These are phyloP conservation scores for Adansonia digitata DNA, from an alignment of 345 rosid genomes.

Conservation along the genomic window DNA sequence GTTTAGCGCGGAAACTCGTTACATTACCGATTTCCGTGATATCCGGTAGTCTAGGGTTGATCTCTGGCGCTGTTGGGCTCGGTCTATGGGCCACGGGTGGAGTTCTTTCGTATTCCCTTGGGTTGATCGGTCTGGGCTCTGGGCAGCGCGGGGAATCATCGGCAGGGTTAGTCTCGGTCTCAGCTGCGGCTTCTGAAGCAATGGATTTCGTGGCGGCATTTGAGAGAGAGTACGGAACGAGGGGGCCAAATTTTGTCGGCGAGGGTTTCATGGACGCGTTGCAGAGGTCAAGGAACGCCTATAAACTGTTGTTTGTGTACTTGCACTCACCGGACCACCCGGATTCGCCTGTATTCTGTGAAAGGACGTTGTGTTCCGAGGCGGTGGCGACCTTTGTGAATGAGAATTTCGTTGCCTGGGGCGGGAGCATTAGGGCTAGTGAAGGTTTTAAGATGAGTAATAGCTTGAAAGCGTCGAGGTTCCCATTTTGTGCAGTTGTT, in stretches of 20 bases:
- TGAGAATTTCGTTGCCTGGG: constrained; percentile 94
- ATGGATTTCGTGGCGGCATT: constrained; percentile 62
- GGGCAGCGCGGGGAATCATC: constrained; percentile 43
- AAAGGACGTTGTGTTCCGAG: constrained; percentile 69
- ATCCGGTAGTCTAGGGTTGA: constrained; percentile 78
- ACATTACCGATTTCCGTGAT: constrained; percentile 78
- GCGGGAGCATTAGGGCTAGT: constrained; percentile 86
- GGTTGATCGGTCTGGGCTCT: constrained; percentile 70
- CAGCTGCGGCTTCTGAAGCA: constrained; percentile 73
- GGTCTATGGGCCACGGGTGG: constrained; percentile 98
- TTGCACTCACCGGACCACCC: constrained; percentile 98
- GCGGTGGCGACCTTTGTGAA: constrained; percentile 59
- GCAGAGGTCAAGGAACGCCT: constrained; percentile 68
- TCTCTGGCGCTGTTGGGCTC: constrained; percentile 85
- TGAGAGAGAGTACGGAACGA: constrained; percentile 69
- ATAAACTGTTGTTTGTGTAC: constrained; percentile 78
- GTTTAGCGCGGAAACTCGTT: constrained; percentile 76
- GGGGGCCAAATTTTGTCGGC: constrained; percentile 60
- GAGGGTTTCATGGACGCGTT: constrained; percentile 97
- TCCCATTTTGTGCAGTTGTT: constrained; percentile 94
- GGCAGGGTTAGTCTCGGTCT: constrained; percentile 46
- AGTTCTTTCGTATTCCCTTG: constrained; percentile 73
- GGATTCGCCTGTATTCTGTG: constrained; percentile 72
- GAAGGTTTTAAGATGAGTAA: constrained; percentile 99
- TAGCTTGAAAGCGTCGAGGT: constrained; percentile 93